Conservation (phyloP, 2,329 filamentous ascomycete species). For the Trichoderma sp. region DNA sequence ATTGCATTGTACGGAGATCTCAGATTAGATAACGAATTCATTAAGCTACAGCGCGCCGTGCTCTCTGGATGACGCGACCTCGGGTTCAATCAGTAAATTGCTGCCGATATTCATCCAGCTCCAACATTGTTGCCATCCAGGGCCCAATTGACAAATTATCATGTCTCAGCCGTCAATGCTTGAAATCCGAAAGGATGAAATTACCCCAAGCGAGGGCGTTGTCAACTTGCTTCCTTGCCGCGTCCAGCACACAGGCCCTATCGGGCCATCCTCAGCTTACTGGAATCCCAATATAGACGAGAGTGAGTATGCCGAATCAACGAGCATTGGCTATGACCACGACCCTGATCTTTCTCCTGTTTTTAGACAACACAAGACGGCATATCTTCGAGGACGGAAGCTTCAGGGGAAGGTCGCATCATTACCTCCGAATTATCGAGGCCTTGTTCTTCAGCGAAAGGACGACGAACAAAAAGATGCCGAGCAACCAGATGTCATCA, state of each 20-base stretch:
- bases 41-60: not conserved
- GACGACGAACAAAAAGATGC: slow-evolving; percentile 26
- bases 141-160: not conserved
- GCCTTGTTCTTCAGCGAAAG: slow-evolving; percentile 55
- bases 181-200: slow-evolving; percentile 35
- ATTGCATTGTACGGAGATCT: slow-evolving; percentile 34
- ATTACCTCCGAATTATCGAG: slow-evolving; percentile 72
- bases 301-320: not conserved
- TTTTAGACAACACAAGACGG: slow-evolving; percentile 53
- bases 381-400: slow-evolving; percentile 80
- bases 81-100: not conserved
- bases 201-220: slow-evolving; percentile 42
- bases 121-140: too few relatives aligned
- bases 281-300: slow-evolving; percentile 64
- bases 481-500: slow-evolving; percentile 27
- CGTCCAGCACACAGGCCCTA: slow-evolving; percentile 72
- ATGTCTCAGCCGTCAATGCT: slow-evolving; percentile 50
- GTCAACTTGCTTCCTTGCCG: slow-evolving; percentile 79
- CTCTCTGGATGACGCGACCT: not conserved
- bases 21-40: slow-evolving; percentile 2
- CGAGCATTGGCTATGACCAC: not conserved
- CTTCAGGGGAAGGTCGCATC: slow-evolving; percentile 67
- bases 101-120: not conserved
- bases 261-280: slow-evolving; percentile 64
- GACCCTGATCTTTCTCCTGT: not conserved